Evolutionary conservation across 108 stramenopile species (phyloP).

Genomic region (Fragilariopsis cylindrus): DNA sequence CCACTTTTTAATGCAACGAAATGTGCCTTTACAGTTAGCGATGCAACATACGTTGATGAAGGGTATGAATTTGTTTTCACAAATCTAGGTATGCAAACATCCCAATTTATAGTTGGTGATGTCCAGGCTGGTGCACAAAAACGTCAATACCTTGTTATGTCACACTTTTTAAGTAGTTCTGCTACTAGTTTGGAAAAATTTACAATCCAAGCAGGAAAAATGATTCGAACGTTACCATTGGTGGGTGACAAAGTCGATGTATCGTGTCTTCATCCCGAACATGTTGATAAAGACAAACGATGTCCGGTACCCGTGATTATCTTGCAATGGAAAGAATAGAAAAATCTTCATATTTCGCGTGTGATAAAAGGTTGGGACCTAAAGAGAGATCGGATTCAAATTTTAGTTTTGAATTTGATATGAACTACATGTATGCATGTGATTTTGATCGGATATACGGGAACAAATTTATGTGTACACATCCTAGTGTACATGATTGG

Average conservation of each 20-base stretch:
- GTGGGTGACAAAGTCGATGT: slow-evolving; percentile 49
- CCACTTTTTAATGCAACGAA: slow-evolving; percentile 37
- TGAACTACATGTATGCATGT: too few relatives aligned
- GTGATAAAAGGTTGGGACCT: too few relatives aligned
- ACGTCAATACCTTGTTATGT: slow-evolving; percentile 72
- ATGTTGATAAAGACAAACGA: slow-evolving; percentile 53
- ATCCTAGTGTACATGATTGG: too few relatives aligned
- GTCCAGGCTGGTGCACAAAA: slow-evolving; percentile 22
- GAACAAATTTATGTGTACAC: too few relatives aligned
- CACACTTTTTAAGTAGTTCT: slow-evolving; percentile 65
- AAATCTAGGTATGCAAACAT: slow-evolving; percentile 71
- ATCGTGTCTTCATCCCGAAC: slow-evolving; percentile 66
- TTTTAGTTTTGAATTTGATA: too few relatives aligned
- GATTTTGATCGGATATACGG: too few relatives aligned
- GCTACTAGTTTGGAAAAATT: slow-evolving; percentile 82
- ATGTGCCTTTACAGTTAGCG: slow-evolving; percentile 55
- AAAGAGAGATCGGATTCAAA: too few relatives aligned
- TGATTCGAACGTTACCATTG: slow-evolving; percentile 49
- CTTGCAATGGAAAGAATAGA: slow-evolving; percentile 57
- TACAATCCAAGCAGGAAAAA: slow-evolving; percentile 46
- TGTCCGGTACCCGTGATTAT: slow-evolving; percentile 69
- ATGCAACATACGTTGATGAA: slow-evolving; percentile 66
- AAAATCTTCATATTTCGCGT: background rate
- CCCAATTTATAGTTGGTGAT: slow-evolving; percentile 16
- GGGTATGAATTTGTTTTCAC: slow-evolving; percentile 84